phyloP scores from a whole-genome alignment of 441 rosid species.

The Croton laevigatus region DNA sequence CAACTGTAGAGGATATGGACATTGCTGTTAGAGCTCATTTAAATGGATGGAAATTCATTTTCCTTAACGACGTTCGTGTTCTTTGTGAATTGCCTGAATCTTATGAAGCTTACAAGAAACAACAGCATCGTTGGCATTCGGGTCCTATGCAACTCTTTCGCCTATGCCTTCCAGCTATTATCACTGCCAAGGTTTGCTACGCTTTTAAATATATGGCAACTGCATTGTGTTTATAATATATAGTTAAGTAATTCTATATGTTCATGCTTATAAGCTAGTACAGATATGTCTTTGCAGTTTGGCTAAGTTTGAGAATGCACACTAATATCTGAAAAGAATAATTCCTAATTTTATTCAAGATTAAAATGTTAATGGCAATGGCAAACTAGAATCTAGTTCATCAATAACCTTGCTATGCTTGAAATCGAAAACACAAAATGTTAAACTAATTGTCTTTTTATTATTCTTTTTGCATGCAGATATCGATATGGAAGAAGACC shows the following conservation, averaged over 20 bases:
- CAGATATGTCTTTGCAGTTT: too few species aligned
- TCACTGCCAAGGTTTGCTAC: slow-evolving; percentile 61
- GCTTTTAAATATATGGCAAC: background rate
- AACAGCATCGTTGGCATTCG: slow-evolving; percentile 95
- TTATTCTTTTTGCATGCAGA: slow-evolving; percentile 54
- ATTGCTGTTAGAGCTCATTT: slow-evolving; percentile 92
- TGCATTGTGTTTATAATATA: too few species aligned
- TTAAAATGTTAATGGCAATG: too few species aligned
- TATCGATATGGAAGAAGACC: slow-evolving; percentile 62
- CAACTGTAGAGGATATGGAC: slow-evolving; percentile 96
- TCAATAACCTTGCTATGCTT: background rate
- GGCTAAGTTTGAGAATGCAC: too few species aligned
- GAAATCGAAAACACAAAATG: background rate
- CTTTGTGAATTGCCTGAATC: slow-evolving; percentile 89
- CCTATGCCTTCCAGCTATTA: slow-evolving; percentile 70
- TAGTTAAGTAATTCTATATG: too few species aligned
- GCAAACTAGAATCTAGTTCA: too few species aligned
- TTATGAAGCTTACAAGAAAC: slow-evolving; percentile 92
- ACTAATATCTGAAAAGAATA: too few species aligned
- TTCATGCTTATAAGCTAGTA: too few species aligned
- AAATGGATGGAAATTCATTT: slow-evolving; percentile 81
- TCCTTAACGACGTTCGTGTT: slow-evolving; percentile 74
- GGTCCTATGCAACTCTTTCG: slow-evolving; percentile 98
- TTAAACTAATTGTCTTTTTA: slow-evolving; percentile 1
- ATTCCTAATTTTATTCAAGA: too few species aligned